Conservation (phyloP, 1,284 basidiomycete genomes). For the Sphagnurus paluster region DNA sequence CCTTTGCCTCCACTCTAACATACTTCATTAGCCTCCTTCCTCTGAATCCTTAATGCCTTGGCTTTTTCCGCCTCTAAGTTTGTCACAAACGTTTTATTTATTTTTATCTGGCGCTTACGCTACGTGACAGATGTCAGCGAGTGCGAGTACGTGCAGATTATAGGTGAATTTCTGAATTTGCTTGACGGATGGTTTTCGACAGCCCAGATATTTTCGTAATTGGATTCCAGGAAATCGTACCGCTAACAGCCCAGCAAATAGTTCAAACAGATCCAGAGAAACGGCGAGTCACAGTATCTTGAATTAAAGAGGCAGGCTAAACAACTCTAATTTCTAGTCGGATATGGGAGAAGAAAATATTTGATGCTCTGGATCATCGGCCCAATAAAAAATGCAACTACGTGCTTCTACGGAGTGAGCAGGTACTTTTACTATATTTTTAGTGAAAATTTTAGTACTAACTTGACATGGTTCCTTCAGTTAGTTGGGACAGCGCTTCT, state of each 20-base stretch:
- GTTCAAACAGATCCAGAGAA: constrained; percentile 96
- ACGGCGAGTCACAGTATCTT: constrained; percentile 47
- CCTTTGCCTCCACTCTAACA: not conserved
- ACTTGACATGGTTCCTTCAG: constrained; percentile 38
- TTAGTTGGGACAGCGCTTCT: constrained; percentile 94
- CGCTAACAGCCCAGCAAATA: constrained; percentile 95
- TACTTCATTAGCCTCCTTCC: constrained; percentile 45
- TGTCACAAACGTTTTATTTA: constrained; percentile 25
- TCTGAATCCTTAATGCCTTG: constrained; percentile 86
- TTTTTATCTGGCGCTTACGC: constrained; percentile 13
- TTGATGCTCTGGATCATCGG: constrained; percentile 75
- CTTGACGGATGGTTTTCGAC: constrained; percentile 8
- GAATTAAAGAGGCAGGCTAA: too few species aligned
- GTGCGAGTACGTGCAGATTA: constrained; percentile 38
- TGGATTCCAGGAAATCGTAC: constrained; percentile 98
- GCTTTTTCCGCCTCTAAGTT: constrained; percentile 83
- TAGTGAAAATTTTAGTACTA: not conserved
- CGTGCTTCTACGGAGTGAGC: constrained; percentile 88
- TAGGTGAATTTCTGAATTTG: too few species aligned
- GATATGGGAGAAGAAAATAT: constrained; percentile 84
- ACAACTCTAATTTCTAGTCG: too few species aligned
- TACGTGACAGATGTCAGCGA: constrained; percentile 49
- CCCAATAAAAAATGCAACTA: constrained; percentile 74
- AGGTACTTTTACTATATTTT: constrained; percentile 46
- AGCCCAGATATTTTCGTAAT: constrained; percentile 92